Percentiles rank a stretch among this genome's conserved stretches.
phyloP scores from a whole-genome alignment of 2,329 filamentous ascomycete species.

The Paradendryphiella salina region DNA sequence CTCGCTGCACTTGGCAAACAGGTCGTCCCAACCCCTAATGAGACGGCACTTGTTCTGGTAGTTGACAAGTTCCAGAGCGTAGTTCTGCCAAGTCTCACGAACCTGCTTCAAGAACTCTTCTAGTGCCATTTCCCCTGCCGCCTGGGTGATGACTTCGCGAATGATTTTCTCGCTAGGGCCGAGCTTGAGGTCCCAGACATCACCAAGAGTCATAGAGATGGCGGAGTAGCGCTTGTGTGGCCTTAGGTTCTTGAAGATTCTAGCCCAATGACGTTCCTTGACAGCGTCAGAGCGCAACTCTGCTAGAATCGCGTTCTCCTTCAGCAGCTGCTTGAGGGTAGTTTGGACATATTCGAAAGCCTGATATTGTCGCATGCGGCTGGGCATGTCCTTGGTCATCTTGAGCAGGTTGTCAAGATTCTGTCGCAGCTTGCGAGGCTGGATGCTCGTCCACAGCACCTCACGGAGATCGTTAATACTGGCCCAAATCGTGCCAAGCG shows the following conservation, averaged over 20 bases:
- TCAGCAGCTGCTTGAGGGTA: slow-evolving; percentile 82
- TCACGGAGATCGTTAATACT: slow-evolving; percentile 93
- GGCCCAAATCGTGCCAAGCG: slow-evolving; percentile 93
- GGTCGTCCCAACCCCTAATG: slow-evolving; percentile 95
- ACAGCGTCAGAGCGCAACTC: slow-evolving; percentile 97
- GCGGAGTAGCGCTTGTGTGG: slow-evolving; percentile 93
- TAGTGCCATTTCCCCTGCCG: slow-evolving; percentile 95
- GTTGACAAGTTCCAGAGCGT: slow-evolving; percentile 88
- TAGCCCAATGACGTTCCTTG: slow-evolving; percentile 93
- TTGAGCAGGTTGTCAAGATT: slow-evolving; percentile 91
- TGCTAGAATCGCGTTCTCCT: slow-evolving; percentile 83
- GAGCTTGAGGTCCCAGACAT: slow-evolving; percentile 97
- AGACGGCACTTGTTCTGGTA: slow-evolving; percentile 98
- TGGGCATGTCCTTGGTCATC: slow-evolving; percentile 99
- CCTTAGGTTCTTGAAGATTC: slow-evolving; percentile 94
- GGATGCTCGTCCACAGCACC: slow-evolving; percentile 90
- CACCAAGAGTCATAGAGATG: slow-evolving; percentile 92
- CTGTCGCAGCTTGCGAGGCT: slow-evolving; percentile 87
- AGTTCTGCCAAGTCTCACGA: slow-evolving; percentile 94
- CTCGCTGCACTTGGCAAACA: slow-evolving; percentile 98
- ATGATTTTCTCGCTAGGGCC: slow-evolving; percentile 85
- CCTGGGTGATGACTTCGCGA: slow-evolving; percentile 90
- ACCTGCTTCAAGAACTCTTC: slow-evolving; percentile 98
- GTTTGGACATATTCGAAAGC: slow-evolving; percentile 99
- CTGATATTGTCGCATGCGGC: slow-evolving; percentile 97